Conservation (phyloP, 805 yeast species). For the Tetrapisispora iriomotensis region DNA sequence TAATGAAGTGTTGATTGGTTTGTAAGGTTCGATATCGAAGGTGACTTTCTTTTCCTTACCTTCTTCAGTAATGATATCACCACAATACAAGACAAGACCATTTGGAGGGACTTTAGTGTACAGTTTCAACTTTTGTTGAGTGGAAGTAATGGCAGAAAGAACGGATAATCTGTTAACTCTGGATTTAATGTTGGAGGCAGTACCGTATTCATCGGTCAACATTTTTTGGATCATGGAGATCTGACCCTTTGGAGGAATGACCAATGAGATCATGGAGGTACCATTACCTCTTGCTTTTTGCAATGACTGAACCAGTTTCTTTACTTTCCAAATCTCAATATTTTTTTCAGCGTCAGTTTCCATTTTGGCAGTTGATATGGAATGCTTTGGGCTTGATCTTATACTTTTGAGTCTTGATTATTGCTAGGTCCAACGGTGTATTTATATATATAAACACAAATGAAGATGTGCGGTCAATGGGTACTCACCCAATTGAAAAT, state of each 20-base stretch:
- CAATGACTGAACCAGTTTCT: conserved; percentile 80
- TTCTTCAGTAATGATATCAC: conserved; percentile 94
- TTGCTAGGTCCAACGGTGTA: no score
- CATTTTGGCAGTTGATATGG: background rate
- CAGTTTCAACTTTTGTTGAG: conserved; percentile 90
- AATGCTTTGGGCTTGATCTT: background rate
- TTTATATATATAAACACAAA: no score
- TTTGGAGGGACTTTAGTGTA: conserved; percentile 86
- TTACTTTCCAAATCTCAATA: conserved; percentile 98
- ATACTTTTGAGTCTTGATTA: background rate
- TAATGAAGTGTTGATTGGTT: conserved; percentile 94
- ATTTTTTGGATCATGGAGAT: conserved; percentile 77
- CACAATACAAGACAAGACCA: conserved; percentile 95
- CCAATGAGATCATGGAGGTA: conserved; percentile 95
- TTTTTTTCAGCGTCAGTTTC: conserved; percentile 84
- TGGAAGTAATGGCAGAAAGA: conserved; percentile 91
- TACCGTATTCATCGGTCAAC: conserved; percentile 97
- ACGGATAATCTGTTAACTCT: conserved; percentile 95
- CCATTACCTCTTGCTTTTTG: conserved; percentile 96
- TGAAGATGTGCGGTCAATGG: no score
- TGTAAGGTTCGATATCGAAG: conserved; percentile 97
- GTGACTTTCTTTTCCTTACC: conserved; percentile 96
- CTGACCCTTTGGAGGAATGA: conserved; percentile 93
- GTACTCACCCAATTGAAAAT: no score
- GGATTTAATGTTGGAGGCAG: conserved; percentile 95